Evolutionary conservation across 148 eudicot species (phyloP).

Genomic region (Pouteria glomerata): DNA sequence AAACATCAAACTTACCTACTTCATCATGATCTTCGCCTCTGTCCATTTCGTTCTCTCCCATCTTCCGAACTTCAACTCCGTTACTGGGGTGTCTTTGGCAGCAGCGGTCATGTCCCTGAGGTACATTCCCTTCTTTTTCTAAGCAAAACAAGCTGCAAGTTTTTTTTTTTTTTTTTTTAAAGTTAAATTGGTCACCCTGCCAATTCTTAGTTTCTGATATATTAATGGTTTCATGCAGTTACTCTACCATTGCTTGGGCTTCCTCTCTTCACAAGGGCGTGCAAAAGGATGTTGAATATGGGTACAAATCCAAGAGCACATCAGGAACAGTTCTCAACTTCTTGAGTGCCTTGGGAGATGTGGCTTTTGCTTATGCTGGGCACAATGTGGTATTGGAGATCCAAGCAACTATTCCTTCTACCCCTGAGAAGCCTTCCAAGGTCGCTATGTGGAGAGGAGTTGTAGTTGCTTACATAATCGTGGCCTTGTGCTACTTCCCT

Average conservation of each 20-base stretch:
- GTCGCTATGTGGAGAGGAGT: conserved; percentile 51
- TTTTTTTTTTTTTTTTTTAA: no score
- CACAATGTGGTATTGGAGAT: conserved; percentile 50
- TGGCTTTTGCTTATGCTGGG: conserved; percentile 50
- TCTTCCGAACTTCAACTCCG: conserved; percentile 42
- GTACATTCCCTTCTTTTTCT: no score
- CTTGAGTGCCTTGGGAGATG: conserved; percentile 43
- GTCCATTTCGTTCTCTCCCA: conserved; percentile 45
- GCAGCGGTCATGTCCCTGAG: conserved; percentile 49
- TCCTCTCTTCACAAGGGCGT: conserved; percentile 34
- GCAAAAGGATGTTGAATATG: conserved; percentile 28
- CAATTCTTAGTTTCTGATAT: no score
- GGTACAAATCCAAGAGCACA: conserved; percentile 23
- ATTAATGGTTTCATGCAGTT: no score
- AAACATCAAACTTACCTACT: conserved; percentile 33
- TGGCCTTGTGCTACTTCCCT: no score
- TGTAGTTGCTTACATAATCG: conserved; percentile 36
- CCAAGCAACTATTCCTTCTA: no score
- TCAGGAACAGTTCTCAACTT: conserved; percentile 37
- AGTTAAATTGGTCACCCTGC: no score
- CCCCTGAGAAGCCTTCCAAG: conserved; percentile 49
- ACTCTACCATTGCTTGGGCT: conserved; percentile 43
- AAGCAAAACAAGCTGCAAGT: no score
- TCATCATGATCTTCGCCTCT: conserved; percentile 44
- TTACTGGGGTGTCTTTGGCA: conserved; percentile 38